Conservation (phyloP, 495 filamentous ascomycete species). For the Aspergillus steynii region DNA sequence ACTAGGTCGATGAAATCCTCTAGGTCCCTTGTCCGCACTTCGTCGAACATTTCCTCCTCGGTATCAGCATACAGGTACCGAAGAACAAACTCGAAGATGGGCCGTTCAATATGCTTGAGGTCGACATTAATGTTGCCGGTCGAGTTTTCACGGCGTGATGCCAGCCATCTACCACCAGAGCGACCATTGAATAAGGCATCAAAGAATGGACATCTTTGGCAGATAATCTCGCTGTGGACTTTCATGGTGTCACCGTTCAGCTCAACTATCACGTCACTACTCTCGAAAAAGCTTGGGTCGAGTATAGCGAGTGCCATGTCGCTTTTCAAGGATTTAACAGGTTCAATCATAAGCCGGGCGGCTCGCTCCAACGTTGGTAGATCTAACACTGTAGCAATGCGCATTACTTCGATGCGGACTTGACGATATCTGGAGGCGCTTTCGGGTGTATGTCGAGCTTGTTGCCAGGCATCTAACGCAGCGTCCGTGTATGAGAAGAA, state of each 20-base stretch:
- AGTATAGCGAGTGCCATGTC: conserved; percentile 69
- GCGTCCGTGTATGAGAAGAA: conserved; percentile 81
- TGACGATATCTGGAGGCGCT: conserved; percentile 72
- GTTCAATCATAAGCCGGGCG: conserved; percentile 68
- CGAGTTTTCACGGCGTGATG: conserved; percentile 57
- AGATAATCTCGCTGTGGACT: conserved; percentile 76
- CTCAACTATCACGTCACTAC: conserved; percentile 74
- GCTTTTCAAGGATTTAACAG: conserved; percentile 59
- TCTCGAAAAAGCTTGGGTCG: conserved; percentile 67
- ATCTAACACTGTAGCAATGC: conserved; percentile 64
- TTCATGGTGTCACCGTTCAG: conserved; percentile 64
- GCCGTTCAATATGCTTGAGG: conserved; percentile 72
- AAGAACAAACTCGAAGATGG: conserved; percentile 76
- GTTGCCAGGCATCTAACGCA: conserved; percentile 82
- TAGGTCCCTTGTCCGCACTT: conserved; percentile 65
- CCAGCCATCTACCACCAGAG: conserved; percentile 80
- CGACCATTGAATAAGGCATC: conserved; percentile 83
- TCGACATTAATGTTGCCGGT: conserved; percentile 70
- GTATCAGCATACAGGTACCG: conserved; percentile 82
- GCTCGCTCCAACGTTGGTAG: conserved; percentile 70
- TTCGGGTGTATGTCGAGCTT: conserved; percentile 58
- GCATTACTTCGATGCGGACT: conserved; percentile 81
- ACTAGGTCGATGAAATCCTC: conserved; percentile 85
- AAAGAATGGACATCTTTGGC: conserved; percentile 90
- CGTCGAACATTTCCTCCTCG: conserved; percentile 78